Conservation (phyloP, 2,329 filamentous ascomycete species). For the Nemania sp. region DNA sequence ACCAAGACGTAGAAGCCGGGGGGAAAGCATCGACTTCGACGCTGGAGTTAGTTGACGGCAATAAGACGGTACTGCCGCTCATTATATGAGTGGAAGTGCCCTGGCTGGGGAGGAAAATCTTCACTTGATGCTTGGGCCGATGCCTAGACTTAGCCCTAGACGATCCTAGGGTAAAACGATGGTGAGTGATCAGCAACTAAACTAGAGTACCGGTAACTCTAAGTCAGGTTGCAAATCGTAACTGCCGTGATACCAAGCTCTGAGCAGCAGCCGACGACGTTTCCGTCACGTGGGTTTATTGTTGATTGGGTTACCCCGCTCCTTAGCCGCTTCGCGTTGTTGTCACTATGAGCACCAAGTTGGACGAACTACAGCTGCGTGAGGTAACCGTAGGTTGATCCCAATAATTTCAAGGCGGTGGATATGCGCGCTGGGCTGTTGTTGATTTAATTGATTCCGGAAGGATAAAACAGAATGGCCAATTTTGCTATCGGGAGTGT, state of each 20-base stretch:
- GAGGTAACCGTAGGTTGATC: background rate
- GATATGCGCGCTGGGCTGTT: background rate
- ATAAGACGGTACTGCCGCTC: background rate
- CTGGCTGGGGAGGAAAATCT: background rate
- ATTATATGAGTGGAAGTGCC: background rate
- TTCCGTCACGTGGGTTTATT: background rate
- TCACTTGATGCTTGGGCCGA: background rate
- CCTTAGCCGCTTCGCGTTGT: background rate
- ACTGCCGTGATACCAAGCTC: background rate
- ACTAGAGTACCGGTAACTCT: background rate
- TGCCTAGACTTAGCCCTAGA: background rate
- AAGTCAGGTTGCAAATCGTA: background rate
- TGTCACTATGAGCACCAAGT: no score
- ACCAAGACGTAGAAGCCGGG: background rate
- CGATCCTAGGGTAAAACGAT: background rate
- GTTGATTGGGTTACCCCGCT: background rate
- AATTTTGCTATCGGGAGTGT: background rate
- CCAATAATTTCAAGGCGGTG: background rate
- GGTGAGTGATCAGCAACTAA: background rate
- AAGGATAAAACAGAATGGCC: background rate
- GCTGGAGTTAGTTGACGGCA: background rate
- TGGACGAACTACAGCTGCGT: no score
- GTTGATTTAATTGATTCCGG: background rate
- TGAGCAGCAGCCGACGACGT: background rate
- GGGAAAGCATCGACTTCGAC: background rate